Evolutionary conservation across 148 eudicot species (phyloP), one percentile per base, ranked within the genome.

Genomic region (Talinum fruticosum): DNA sequence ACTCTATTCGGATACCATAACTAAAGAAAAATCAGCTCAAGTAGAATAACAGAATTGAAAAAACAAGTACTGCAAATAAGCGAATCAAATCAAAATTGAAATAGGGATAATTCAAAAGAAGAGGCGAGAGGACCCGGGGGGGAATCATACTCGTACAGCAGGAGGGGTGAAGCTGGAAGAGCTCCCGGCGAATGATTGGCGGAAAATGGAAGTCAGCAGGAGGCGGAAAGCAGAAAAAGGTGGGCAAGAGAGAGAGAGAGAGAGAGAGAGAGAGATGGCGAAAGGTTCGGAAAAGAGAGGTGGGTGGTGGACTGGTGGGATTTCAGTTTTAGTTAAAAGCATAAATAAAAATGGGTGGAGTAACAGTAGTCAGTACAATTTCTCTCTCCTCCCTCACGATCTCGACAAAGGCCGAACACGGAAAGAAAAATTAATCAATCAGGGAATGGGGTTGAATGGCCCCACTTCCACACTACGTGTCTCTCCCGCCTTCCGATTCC

Each of bases 381-480:
- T n/a, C n/a, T n/a, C n/a, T n/a, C n/a, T n/a, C n/a, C n/a, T n/a
- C n/a, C n/a, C n/a, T n/a, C n/a, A n/a, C n/a, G n/a, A n/a, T 8
- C 8, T 41, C 47, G 47, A 69, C 34, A 64, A 14, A 64, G 6
- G 68, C 34, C 68, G 10, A 64, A 64, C 68, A 64, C 68, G 68
- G 19, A 30, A 59, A 59, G 45, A 5, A 5, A 19, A 51, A 29
- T 64, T 64, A 64, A 64, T 64, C 34, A 64, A n/a, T n/a, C n/a
- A n/a, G n/a, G 64, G 28, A 13, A 53, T 6, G 38, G 45, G 29
- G 28, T 1, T 23, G 67, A 12, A 57, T 13, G 32, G 77, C 69
- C 24, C 68, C 77, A 59, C 68, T 61, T 38, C 67, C 68, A 36
- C 68, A n/a, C 77, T 74, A 45, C 77, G 77, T 74, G 77, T 74